Evolutionary conservation across 2,329 filamentous ascomycete genomes (phyloP).

Genomic region (Penicillium sp.): DNA sequence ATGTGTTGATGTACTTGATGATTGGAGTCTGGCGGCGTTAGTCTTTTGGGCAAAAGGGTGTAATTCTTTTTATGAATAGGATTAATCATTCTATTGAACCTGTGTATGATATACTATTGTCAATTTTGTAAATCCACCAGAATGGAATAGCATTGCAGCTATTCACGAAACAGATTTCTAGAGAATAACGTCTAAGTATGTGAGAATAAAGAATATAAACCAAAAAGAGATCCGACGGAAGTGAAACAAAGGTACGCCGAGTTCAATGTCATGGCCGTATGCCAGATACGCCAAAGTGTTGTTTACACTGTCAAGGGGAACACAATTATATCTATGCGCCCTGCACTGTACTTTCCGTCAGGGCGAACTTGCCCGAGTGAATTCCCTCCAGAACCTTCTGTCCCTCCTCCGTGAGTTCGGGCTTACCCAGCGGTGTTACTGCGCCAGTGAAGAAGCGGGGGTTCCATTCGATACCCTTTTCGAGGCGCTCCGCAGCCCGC

Average conservation of each 20-base stretch:
- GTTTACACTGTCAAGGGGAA: slow-evolving; percentile 7
- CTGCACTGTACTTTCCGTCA: slow-evolving; percentile 42
- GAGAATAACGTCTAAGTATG: slow-evolving; percentile 16
- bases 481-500: slow-evolving; percentile 76
- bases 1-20: slow-evolving; percentile 15
- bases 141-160: neutral
- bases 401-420: slow-evolving; percentile 63
- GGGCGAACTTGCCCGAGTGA: slow-evolving; percentile 49
- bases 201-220: slow-evolving; percentile 3
- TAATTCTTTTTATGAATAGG: slow-evolving; percentile 5
- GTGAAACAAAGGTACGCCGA: slow-evolving; percentile 14
- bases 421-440: slow-evolving; percentile 59
- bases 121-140: neutral
- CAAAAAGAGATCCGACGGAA: neutral
- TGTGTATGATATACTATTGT: neutral
- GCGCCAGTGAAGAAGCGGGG: slow-evolving; percentile 80
- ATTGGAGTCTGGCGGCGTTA: slow-evolving; percentile 7
- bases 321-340: slow-evolving; percentile 29
- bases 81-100: slow-evolving; percentile 1
- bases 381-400: slow-evolving; percentile 55
- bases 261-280: slow-evolving; percentile 15
- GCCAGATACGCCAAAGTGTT: slow-evolving; percentile 25
- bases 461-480: slow-evolving; percentile 66
- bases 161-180: slow-evolving; percentile 1
- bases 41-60: neutral